These are phyloP conservation scores for Arachis monticola DNA, from an alignment of 331 rosid species.

Conservation along the genomic window DNA sequence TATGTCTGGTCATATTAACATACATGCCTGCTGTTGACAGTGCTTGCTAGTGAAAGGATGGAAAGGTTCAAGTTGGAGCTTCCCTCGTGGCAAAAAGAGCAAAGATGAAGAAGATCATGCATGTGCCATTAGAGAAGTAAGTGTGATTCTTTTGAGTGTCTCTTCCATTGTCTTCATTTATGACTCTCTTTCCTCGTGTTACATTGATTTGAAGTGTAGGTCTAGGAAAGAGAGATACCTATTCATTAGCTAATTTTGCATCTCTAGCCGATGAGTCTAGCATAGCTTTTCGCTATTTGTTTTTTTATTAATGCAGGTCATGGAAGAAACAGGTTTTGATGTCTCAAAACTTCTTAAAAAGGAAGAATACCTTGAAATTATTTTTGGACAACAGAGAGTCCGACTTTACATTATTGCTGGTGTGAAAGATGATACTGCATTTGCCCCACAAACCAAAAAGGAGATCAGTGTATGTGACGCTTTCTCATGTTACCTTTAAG, in stretches of 20 bases:
- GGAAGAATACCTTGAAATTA: slow-evolving; percentile 76
- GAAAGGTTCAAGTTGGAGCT: slow-evolving; percentile 99
- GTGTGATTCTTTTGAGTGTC: slow-evolving; percentile 34
- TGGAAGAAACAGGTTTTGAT: slow-evolving; percentile 97
- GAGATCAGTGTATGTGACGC: slow-evolving; percentile 91
- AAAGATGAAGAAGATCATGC: slow-evolving; percentile 95
- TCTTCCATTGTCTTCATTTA: slow-evolving; percentile 18
- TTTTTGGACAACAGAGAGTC: slow-evolving; percentile 95
- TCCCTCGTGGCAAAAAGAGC: slow-evolving; percentile 92
- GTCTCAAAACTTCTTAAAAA: slow-evolving; percentile 69
- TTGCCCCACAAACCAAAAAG: slow-evolving; percentile 95
- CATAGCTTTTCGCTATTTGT: slow-evolving; percentile 22
- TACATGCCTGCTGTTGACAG: slow-evolving; percentile 51
- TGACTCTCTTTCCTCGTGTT: slow-evolving; percentile 22
- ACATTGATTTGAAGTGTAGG: slow-evolving; percentile 25
- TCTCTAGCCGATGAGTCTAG: slow-evolving; percentile 4
- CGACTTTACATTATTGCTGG: slow-evolving; percentile 90
- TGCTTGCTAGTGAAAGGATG: slow-evolving; percentile 94
- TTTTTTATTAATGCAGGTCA: slow-evolving; percentile 67
- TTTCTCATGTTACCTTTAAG: not conserved
- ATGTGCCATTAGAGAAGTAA: slow-evolving; percentile 94
- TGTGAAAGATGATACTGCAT: slow-evolving; percentile 84
- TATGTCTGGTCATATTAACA: slow-evolving; percentile 10
- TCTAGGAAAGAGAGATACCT: slow-evolving; percentile 8
- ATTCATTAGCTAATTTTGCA: slow-evolving; percentile 13